Evolutionary conservation across 768 basidiomycete genomes (phyloP).

Genomic region (Leccinum incarnatum): DNA sequence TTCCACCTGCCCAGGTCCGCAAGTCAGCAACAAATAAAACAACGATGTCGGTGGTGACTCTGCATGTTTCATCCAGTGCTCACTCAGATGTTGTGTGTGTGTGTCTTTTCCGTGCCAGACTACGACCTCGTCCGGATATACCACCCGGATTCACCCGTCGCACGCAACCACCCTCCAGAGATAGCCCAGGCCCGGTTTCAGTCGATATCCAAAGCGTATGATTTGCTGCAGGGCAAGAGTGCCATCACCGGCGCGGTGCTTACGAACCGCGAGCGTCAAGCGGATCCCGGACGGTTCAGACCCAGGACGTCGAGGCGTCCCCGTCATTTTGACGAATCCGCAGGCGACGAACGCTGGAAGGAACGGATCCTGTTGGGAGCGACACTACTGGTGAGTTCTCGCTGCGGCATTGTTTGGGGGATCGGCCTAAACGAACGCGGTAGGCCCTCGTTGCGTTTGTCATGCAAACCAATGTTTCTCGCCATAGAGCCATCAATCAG

Average conservation of each 20-base stretch:
- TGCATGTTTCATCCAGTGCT: background rate
- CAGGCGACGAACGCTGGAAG: constrained; percentile 62
- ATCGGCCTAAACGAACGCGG: background rate
- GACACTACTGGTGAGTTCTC: constrained; percentile 44
- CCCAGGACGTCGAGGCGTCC: constrained; percentile 38
- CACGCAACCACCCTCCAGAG: constrained; percentile 42
- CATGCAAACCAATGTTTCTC: constrained; percentile 30
- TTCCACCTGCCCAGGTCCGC: constrained; percentile 58
- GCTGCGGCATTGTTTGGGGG: background rate
- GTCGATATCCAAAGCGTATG: constrained; percentile 67
- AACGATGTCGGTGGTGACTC: constrained; percentile 49
- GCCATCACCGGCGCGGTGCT: constrained; percentile 18
- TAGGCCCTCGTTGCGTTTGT: constrained; percentile 36
- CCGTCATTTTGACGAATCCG: constrained; percentile 45
- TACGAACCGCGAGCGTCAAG: constrained; percentile 14
- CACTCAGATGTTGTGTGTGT: background rate
- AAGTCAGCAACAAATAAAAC: constrained; percentile 52
- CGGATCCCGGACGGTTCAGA: constrained; percentile 43
- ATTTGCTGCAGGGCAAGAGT: constrained; percentile 52
- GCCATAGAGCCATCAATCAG: constrained; percentile 32
- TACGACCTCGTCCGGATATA: constrained; percentile 78
- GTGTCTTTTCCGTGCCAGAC: constrained; percentile 39
- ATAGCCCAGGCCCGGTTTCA: constrained; percentile 64
- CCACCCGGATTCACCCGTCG: constrained; percentile 65
- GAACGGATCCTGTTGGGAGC: constrained; percentile 59